These are phyloP conservation scores for Phytophthora meadii DNA, from an alignment of 352 stramenopile genomes.

Conservation along the genomic window DNA sequence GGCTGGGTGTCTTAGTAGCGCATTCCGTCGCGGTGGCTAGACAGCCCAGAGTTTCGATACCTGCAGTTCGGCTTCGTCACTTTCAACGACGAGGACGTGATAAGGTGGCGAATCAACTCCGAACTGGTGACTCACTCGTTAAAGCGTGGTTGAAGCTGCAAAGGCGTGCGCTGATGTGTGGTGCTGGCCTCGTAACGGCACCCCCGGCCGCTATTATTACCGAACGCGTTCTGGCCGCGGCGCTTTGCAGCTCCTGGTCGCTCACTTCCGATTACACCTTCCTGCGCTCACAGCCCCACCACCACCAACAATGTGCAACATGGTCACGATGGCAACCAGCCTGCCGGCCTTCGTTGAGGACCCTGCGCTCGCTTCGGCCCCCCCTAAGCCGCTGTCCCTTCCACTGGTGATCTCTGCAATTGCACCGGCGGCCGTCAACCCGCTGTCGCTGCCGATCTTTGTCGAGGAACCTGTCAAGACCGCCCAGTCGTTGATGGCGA, in stretches of 20 bases:
- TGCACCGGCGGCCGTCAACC: background rate
- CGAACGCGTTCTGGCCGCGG: background rate
- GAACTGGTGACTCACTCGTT: background rate
- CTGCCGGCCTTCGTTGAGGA: slow-evolving; percentile 23
- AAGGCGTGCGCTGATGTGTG: background rate
- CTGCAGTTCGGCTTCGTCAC: slow-evolving; percentile 4
- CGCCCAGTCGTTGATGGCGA: background rate
- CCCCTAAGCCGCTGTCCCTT: slow-evolving; percentile 7
- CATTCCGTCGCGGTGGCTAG: background rate
- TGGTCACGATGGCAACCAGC: slow-evolving; percentile 12
- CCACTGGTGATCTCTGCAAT: slow-evolving; percentile 6
- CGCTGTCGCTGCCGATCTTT: slow-evolving; percentile 7
- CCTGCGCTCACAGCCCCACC: background rate
- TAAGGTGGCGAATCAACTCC: slow-evolving; percentile 4
- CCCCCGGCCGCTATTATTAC: slow-evolving; percentile 1
- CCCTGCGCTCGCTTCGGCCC: slow-evolving; percentile 3
- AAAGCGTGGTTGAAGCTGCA: slow-evolving; percentile 2
- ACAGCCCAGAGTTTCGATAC: background rate
- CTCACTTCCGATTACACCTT: slow-evolving; percentile 15
- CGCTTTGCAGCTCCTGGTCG: background rate
- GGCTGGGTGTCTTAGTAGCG: background rate
- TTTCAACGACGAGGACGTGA: background rate
- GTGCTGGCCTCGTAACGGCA: slow-evolving; percentile 1
- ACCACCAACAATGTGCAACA: slow-evolving; percentile 29
- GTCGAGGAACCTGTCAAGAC: slow-evolving; percentile 11